Conservation (phyloP, 2,329 filamentous ascomycete genomes). For the Alternaria hordeiaustralica region DNA sequence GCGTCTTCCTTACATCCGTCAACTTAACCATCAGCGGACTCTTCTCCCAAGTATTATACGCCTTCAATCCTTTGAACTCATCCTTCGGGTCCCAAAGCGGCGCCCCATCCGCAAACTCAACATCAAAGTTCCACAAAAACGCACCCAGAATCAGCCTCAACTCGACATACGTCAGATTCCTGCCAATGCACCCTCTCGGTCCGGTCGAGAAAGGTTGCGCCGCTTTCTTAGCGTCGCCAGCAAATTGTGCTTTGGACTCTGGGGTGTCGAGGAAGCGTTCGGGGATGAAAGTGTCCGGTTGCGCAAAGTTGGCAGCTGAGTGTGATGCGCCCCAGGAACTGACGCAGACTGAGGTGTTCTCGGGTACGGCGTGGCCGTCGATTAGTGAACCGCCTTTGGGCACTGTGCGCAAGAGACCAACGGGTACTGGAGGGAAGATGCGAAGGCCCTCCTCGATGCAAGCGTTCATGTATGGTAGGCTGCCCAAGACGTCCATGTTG, state of each 20-base stretch:
- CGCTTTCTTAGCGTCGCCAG: constrained; percentile 36
- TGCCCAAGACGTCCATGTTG: constrained; percentile 37
- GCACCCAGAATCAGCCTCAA: constrained; percentile 39
- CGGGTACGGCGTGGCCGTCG: constrained; percentile 48
- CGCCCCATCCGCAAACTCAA: constrained; percentile 41
- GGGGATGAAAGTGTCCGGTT: constrained; percentile 43
- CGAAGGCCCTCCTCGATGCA: constrained; percentile 56
- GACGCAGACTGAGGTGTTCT: constrained; percentile 35
- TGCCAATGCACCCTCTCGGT: constrained; percentile 42
- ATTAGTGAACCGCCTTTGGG: constrained; percentile 47
- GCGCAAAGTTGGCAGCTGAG: constrained; percentile 39
- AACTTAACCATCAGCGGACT: constrained; percentile 40
- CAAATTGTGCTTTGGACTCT: constrained; percentile 21
- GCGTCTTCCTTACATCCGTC: constrained; percentile 35
- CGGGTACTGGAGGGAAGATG: constrained; percentile 55
- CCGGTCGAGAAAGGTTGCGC: constrained; percentile 41
- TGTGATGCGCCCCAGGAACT: constrained; percentile 39
- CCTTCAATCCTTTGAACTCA: constrained; percentile 36
- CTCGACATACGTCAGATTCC: constrained; percentile 46
- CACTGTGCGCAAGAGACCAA: constrained; percentile 47
- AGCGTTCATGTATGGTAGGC: constrained; percentile 52
- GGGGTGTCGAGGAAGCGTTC: constrained; percentile 44
- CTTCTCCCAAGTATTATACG: constrained; percentile 46
- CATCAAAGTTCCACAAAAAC: constrained; percentile 46
- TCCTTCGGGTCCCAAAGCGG: constrained; percentile 37